Base-by-base conservation (phyloP, 108 stramenopile species). In the Pseudonitzschia delicatissima region DNA sequence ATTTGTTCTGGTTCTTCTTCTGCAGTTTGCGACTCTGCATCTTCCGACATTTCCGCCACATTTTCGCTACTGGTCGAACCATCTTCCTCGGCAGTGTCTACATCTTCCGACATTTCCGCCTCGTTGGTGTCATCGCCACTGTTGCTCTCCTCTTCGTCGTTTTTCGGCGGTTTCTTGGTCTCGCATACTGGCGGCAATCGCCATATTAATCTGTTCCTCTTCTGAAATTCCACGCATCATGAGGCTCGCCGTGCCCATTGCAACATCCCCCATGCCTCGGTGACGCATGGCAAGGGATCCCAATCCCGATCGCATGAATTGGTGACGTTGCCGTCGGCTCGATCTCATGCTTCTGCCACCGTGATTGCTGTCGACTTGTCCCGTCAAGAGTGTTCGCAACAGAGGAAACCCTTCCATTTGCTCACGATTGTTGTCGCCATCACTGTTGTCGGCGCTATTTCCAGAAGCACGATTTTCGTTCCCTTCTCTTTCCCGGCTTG, bases 141-240 rank as follows among this genome's bases (percentile, higher is more conserved):
- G 3, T 32, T 18, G n/a, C 31, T 29, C 0, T 15, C 27, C 13
- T 45, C 63, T 5, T 66, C 51, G 5, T 34, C 20, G 66, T 53
- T 13, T 9, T 52, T 35, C 26, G n/a, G 1, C 13, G 49, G 45
- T 29, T n/a, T 64, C 60, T 53, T 64, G 63, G 28, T 87, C 86
- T 64, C 71, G 73, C 73, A 91, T 73, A 74, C 83, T 85, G 33
- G 87, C 77, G 28, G 87, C 87, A 76, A 91, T 91, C n/a, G 90
- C 90, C 87, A 91, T 87, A 45, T 85, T 83, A 32, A 91, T 47
- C 63, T 91, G 90, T 50, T 91, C 83, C 40, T 88, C 90, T 78
- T 91, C 90, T 9, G 85, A 77, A 32, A 91, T 68, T 17, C 86
- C 86, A 60, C 81, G 73, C 83, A 87, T 76, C 62, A 87, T 53